These are phyloP conservation scores for Globisporangium acanthophoron DNA, from an alignment of 352 stramenopile genomes.

Conservation along the genomic window DNA sequence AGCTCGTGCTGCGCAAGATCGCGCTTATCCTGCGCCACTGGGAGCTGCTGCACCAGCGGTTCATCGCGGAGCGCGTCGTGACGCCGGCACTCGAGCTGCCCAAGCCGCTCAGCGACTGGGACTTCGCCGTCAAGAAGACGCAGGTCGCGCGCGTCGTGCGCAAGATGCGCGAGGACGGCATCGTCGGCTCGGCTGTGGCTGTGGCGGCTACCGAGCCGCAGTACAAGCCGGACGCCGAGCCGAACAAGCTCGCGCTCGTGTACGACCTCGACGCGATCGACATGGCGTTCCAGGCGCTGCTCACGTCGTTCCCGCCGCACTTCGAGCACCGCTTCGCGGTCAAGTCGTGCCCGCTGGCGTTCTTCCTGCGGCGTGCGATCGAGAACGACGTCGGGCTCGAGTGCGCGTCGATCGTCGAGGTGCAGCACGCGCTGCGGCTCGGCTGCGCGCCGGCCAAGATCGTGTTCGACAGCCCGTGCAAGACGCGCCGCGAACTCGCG, in stretches of 20 bases:
- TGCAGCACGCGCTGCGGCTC: conserved; percentile 70
- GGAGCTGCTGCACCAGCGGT: conserved; percentile 52
- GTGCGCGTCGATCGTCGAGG: conserved; percentile 81
- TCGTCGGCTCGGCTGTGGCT: conserved; percentile 20
- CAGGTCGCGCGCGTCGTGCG: conserved; percentile 57
- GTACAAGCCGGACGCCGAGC: conserved; percentile 18
- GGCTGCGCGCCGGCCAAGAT: conserved; percentile 70
- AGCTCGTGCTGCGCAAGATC: conserved; percentile 62
- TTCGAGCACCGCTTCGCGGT: conserved; percentile 88
- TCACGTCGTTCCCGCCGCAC: conserved; percentile 77
- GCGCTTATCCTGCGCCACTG: conserved; percentile 62
- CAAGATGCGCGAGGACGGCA: conserved; percentile 40
- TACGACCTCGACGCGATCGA: conserved; percentile 86
- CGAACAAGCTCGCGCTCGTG: conserved; percentile 62
- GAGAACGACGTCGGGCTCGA: conserved; percentile 74
- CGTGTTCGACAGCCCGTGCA: conserved; percentile 92
- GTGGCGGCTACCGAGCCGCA: not conserved
- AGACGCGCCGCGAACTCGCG: conserved; percentile 85
- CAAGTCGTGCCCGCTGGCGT: conserved; percentile 86
- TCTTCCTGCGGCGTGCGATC: conserved; percentile 77
- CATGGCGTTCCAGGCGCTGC: conserved; percentile 72
- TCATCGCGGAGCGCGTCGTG: conserved; percentile 48
- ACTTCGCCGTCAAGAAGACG: conserved; percentile 69
- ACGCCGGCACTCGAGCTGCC: conserved; percentile 29
- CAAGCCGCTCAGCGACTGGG: conserved; percentile 59